Percentiles rank a stretch among this genome's conserved stretches.
Conservation (phyloP, 176 grass and related monocot genomes). For the Aegilops bicornis region DNA sequence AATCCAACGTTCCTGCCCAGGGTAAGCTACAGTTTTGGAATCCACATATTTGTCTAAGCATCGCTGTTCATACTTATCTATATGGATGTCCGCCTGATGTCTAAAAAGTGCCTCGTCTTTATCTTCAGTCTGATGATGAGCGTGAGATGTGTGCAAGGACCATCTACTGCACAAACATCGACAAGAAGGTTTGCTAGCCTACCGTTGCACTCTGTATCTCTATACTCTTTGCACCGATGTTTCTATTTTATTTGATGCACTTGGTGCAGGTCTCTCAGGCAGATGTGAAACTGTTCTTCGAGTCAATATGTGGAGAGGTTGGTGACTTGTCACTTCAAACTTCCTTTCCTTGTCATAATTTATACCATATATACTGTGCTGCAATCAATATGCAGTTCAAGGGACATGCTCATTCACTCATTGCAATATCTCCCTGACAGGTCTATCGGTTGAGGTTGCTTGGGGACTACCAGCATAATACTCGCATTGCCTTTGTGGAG, state of each 20-base stretch:
- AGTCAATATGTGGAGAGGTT: constrained; percentile 99
- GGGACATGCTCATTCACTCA: neutral
- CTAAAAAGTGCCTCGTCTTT: constrained; percentile 13
- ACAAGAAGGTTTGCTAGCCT: constrained; percentile 80
- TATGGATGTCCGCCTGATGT: neutral
- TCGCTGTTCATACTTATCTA: neutral
- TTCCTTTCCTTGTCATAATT: neutral
- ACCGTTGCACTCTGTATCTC: constrained; percentile 3
- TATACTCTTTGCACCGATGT: neutral
- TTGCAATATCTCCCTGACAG: constrained; percentile 43
- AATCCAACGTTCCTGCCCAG: constrained; percentile 93
- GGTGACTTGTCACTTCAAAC: constrained; percentile 22
- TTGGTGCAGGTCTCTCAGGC: constrained; percentile 86
- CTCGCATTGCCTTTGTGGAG: constrained; percentile 97
- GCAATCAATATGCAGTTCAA: constrained; percentile 27
- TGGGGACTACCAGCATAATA: constrained; percentile 97
- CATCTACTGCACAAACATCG: constrained; percentile 99
- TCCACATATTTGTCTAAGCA: neutral
- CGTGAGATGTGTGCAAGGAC: constrained; percentile 99
- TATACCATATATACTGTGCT: neutral
- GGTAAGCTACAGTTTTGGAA: constrained; percentile 49
- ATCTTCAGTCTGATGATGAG: constrained; percentile 89
- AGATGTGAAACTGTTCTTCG: constrained; percentile 98
- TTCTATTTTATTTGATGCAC: constrained; percentile 28
- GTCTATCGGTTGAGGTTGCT: constrained; percentile 93